Evolutionary conservation across 352 stramenopile species (phyloP).

Genomic region (Elongisporangium undulatum): DNA sequence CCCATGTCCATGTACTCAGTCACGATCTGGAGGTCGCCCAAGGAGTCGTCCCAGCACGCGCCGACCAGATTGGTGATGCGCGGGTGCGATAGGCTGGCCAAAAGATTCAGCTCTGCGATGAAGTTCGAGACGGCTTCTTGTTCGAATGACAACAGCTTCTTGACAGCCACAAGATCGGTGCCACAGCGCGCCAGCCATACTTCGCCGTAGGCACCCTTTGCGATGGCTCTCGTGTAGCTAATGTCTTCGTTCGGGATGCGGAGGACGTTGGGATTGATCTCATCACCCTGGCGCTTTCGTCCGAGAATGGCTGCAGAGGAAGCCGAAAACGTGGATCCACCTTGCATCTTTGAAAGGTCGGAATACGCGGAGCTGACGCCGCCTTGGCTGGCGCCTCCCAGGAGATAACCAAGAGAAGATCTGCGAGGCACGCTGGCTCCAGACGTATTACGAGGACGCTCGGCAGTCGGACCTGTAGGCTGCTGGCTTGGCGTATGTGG

Average conservation of each 20-base stretch:
- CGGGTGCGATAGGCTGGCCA: constrained; percentile 64
- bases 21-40: constrained; percentile 71
- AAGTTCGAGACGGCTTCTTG: constrained; percentile 58
- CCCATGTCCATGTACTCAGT: constrained; percentile 81
- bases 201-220: constrained; percentile 76
- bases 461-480: not conserved
- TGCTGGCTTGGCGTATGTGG: not conserved
- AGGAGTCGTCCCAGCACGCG: constrained; percentile 64
- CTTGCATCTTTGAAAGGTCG: constrained; percentile 1
- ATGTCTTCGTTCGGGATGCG: constrained; percentile 64
- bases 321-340: not conserved
- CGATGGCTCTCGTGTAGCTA: constrained; percentile 75
- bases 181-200: constrained; percentile 74
- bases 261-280: constrained; percentile 41
- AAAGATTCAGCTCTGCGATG: constrained; percentile 77
- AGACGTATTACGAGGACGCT: not conserved
- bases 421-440: not conserved
- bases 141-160: constrained; percentile 72
- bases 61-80: constrained; percentile 73
- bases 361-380: constrained; percentile 2
- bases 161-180: constrained; percentile 70
- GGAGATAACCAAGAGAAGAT: not conserved
- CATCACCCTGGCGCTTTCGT: constrained; percentile 13
- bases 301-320: constrained; percentile 9
- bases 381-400: not conserved